Evolutionary conservation across 2,329 filamentous ascomycete genomes (phyloP).

Genomic region (Macrophomina pseudophaseolina): DNA sequence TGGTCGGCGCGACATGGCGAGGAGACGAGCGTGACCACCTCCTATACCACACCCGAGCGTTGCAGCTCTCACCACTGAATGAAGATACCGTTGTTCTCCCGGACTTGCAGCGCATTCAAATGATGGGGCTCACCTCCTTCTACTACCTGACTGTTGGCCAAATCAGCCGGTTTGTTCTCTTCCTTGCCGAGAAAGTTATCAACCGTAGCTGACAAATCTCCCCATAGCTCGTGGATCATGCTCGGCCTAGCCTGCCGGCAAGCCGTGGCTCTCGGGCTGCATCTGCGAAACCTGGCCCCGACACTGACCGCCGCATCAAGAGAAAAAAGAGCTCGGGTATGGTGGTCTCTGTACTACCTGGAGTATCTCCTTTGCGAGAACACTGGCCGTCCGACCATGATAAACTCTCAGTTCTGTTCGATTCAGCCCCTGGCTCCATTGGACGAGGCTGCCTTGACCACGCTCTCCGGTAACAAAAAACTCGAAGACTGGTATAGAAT

Average conservation of each 20-base stretch:
- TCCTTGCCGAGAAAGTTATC: background rate
- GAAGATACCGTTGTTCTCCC: conserved; percentile 38
- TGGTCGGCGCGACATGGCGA: conserved; percentile 32
- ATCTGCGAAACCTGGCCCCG: conserved; percentile 41
- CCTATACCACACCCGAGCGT: conserved; percentile 45
- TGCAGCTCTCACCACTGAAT: conserved; percentile 37
- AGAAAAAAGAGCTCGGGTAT: conserved; percentile 43
- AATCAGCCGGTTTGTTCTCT: conserved; percentile 43
- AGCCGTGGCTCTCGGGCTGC: conserved; percentile 42
- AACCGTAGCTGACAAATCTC: background rate
- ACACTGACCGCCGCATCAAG: conserved; percentile 34
- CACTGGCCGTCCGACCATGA: conserved; percentile 44
- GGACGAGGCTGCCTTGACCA: conserved; percentile 28
- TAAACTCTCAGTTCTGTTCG: conserved; percentile 37
- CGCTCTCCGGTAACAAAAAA: background rate
- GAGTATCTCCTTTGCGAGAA: conserved; percentile 44
- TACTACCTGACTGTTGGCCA: conserved; percentile 48
- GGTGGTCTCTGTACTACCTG: conserved; percentile 47
- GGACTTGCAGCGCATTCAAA: conserved; percentile 45
- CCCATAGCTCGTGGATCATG: conserved; percentile 42
- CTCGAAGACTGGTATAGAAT: background rate
- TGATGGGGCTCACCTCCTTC: conserved; percentile 43
- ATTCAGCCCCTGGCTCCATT: conserved; percentile 40
- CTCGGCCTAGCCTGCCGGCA: conserved; percentile 44
- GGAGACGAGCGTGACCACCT: conserved; percentile 40